Evolutionary conservation across 148 eudicot genomes (phyloP).

Genomic region (Nyssa sinensis): DNA sequence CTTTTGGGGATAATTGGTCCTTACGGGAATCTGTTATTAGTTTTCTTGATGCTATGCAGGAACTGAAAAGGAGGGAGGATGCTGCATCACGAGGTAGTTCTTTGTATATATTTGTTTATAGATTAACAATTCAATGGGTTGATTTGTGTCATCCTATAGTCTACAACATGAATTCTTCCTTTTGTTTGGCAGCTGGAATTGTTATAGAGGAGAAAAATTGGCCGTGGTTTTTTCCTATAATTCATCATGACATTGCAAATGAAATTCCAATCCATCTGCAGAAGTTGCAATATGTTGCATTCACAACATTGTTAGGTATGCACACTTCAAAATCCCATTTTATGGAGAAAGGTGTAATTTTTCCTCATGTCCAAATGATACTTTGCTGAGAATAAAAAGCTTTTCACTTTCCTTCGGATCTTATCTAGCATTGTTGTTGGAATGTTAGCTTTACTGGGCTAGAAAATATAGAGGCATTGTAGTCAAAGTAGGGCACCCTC

Average conservation of each 20-base stretch:
- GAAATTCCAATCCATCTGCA: constrained; percentile 88
- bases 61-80: constrained; percentile 79
- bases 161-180: not conserved
- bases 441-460: too few species aligned
- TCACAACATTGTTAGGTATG: constrained; percentile 80
- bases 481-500: too few species aligned
- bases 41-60: constrained; percentile 45
- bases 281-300: constrained; percentile 80
- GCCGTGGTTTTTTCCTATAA: constrained; percentile 84
- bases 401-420: not conserved
- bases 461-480: constrained; percentile 40
- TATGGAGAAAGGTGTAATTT: not conserved
- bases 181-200: constrained; percentile 66
- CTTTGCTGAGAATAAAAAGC: not conserved
- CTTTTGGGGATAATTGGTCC: not conserved
- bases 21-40: not conserved
- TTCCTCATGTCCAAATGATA: not conserved
- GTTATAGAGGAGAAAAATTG: constrained; percentile 79
- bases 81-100: constrained; percentile 57
- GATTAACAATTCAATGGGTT: not conserved
- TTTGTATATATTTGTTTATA: not conserved
- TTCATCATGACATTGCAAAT: constrained; percentile 85
- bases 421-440: too few species aligned
- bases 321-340: constrained; percentile 1
- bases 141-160: not conserved